Evolutionary conservation across 305 asterid species (phyloP).

Genomic region (Fraxinus sp.): DNA sequence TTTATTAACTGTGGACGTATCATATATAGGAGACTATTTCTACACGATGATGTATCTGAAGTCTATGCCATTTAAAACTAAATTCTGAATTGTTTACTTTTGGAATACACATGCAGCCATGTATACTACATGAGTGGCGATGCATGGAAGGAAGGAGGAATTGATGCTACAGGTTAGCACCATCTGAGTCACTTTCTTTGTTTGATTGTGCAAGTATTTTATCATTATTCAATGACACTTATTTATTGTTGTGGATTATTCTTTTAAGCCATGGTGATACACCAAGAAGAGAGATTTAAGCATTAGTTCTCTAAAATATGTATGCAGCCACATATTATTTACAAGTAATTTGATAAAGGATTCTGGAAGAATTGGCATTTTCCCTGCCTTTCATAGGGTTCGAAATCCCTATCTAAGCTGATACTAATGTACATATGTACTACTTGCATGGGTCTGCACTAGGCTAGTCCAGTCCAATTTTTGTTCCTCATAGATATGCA

Average conservation of each 20-base stretch:
- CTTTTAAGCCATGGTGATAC: background rate
- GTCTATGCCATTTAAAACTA: background rate
- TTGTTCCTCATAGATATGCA: background rate
- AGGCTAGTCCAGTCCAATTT: background rate
- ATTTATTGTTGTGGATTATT: background rate
- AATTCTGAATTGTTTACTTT: constrained; percentile 21
- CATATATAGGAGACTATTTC: background rate
- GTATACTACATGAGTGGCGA: constrained; percentile 99
- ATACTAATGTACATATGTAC: constrained; percentile 5
- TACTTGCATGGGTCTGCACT: background rate
- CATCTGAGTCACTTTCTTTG: constrained; percentile 17
- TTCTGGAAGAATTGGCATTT: background rate
- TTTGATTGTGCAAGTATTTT: constrained; percentile 13
- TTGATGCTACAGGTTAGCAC: constrained; percentile 93
- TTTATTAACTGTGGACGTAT: background rate
- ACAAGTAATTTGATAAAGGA: constrained; percentile 3
- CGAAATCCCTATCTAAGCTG: background rate
- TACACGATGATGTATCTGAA: background rate
- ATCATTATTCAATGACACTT: constrained; percentile 13
- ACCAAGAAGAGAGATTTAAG: background rate
- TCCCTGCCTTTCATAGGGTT: background rate
- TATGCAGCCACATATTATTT: constrained; percentile 3
- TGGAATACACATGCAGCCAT: constrained; percentile 60
- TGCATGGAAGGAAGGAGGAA: constrained; percentile 99
- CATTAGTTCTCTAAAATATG: constrained; percentile 5